A percentile compares a stretch with the other conserved stretches of the same genome.
phyloP scores from a whole-genome alignment of 169 alveolate genomes.

The Theileria orientalis region DNA sequence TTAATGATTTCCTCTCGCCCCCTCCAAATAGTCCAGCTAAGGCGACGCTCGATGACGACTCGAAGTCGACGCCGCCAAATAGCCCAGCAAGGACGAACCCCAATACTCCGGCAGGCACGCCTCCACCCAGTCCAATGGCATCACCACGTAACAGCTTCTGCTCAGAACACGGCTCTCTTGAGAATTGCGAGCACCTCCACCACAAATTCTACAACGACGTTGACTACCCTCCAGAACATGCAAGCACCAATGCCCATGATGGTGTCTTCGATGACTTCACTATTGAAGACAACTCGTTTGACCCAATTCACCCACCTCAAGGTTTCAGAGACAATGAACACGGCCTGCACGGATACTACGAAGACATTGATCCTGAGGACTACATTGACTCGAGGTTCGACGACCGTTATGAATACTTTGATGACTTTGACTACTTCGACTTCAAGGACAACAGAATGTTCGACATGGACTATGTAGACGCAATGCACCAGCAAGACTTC shows the following conservation, averaged over 20 bases:
- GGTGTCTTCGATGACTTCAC: no score
- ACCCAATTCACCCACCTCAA: no score
- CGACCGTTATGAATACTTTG: not conserved
- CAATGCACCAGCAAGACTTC: no score
- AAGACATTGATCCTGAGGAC: not conserved
- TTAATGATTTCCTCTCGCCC: not conserved
- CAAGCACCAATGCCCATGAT: no score
- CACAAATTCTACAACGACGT: no score
- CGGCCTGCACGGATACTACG: not conserved
- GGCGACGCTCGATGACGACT: not conserved
- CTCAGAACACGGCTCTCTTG: no score
- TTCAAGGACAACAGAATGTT: no score
- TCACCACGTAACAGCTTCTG: no score
- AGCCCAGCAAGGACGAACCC: not conserved
- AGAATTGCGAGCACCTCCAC: no score
- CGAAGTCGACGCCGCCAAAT: not conserved
- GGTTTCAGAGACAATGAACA: not conserved
- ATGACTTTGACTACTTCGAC: not conserved
- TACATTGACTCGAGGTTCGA: not conserved
- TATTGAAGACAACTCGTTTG: no score
- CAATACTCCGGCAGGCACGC: not conserved
- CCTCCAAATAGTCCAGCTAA: conserved; percentile 17
- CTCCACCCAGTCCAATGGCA: not conserved
- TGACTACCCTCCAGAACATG: no score
- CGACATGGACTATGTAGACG: no score